A percentile compares a stretch with the other conserved stretches of the same genome.
phyloP scores from a whole-genome alignment of 2,329 filamentous ascomycete species.

The Nothophoma quercina region DNA sequence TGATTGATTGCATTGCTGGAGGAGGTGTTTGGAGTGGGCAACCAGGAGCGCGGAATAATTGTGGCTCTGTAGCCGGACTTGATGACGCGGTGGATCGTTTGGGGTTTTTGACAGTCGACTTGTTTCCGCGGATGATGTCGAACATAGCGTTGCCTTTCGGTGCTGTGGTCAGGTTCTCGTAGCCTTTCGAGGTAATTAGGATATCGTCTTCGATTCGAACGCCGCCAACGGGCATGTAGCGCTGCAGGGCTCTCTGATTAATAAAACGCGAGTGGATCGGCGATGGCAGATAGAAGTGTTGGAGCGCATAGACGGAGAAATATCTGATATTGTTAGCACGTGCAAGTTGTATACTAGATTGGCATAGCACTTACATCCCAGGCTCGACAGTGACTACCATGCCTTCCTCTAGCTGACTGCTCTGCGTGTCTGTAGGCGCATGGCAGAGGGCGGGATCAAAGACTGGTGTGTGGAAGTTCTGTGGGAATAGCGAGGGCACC shows the following conservation, averaged over 20 bases:
- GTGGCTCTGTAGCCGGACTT: neutral
- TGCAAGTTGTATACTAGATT: neutral
- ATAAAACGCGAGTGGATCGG: conserved; percentile 79
- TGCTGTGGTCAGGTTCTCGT: conserved; percentile 76
- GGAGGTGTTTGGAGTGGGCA: conserved; percentile 25
- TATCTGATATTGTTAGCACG: conserved; percentile 66
- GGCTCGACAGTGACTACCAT: conserved; percentile 66
- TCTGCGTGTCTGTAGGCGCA: conserved; percentile 42
- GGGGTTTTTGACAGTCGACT: neutral
- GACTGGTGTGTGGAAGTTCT: conserved; percentile 43
- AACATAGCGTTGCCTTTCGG: conserved; percentile 74
- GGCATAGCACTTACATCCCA: conserved; percentile 51
- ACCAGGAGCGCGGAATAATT: conserved; percentile 37
- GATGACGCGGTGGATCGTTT: neutral
- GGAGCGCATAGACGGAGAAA: conserved; percentile 89
- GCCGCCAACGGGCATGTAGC: conserved; percentile 84
- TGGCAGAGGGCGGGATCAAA: conserved; percentile 40
- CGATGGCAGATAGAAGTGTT: conserved; percentile 74
- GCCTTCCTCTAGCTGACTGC: conserved; percentile 56
- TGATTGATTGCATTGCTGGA: conserved; percentile 22
- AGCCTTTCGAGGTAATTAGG: conserved; percentile 72
- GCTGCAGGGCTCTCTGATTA: conserved; percentile 73
- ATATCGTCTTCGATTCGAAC: conserved; percentile 78
- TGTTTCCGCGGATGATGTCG: conserved; percentile 55
- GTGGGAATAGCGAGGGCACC: conserved; percentile 43